Conservation (phyloP, 495 filamentous ascomycete genomes). For the Chlorociboria aeruginascens region DNA sequence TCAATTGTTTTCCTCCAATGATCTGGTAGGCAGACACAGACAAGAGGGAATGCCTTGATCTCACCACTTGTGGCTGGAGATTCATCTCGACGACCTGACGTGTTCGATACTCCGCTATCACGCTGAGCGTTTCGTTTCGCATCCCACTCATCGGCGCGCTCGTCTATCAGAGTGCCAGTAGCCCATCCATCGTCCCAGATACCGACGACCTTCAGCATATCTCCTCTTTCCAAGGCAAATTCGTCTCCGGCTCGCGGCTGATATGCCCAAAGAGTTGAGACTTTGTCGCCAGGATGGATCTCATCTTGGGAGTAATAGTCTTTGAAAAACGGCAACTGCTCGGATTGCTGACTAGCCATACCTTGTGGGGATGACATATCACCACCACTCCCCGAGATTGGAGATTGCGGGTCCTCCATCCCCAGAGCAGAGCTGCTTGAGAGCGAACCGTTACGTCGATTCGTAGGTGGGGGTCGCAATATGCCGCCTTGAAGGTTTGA, state of each 20-base stretch:
- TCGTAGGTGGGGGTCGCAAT: conserved; percentile 51
- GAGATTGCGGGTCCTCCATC: conserved; percentile 62
- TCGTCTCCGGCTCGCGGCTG: conserved; percentile 88
- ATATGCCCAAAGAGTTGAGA: conserved; percentile 93
- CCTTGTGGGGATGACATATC: conserved; percentile 77
- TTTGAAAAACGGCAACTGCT: conserved; percentile 91
- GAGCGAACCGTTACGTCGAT: conserved; percentile 69
- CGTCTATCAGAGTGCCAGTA: conserved; percentile 73
- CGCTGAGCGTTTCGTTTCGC: conserved; percentile 62
- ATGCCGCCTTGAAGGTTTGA: conserved; percentile 48
- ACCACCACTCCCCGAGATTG: conserved; percentile 55
- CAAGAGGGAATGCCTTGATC: conserved; percentile 96
- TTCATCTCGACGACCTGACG: conserved; percentile 48
- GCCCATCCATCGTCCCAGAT: conserved; percentile 99
- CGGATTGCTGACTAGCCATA: conserved; percentile 77
- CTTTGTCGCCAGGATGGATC: conserved; percentile 82
- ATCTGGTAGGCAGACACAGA: conserved; percentile 93
- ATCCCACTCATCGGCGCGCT: conserved; percentile 83
- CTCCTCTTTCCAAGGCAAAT: conserved; percentile 85
- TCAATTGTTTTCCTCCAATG: conserved; percentile 98
- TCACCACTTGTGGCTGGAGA: conserved; percentile 66
- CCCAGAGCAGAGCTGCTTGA: conserved; percentile 75
- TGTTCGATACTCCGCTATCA: conserved; percentile 87
- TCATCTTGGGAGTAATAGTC: conserved; percentile 98
- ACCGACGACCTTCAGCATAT: conserved; percentile 97